These are phyloP conservation scores for Tillandsia fasciculata DNA, from an alignment of 176 grass and related monocot species.

Conservation along the genomic window DNA sequence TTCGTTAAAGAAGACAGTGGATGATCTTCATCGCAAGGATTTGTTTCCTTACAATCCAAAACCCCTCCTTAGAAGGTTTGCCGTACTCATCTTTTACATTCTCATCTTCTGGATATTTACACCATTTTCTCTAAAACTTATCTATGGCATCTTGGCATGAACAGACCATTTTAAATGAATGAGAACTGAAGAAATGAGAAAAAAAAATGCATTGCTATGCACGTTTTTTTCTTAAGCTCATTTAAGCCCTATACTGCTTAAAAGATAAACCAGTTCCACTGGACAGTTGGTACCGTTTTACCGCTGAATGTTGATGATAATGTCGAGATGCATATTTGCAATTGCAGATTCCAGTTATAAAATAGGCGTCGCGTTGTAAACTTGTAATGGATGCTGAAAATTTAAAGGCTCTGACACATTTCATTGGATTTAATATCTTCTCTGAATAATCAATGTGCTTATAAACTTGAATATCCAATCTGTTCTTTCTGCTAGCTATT, in stretches of 20 bases:
- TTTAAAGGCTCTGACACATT: neutral
- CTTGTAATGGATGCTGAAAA: no score
- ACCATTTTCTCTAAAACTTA: constrained; percentile 5
- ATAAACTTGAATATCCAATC: neutral
- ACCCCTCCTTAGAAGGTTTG: constrained; percentile 70
- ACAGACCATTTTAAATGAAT: constrained; percentile 8
- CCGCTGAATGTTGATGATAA: no score
- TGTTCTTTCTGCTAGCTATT: neutral
- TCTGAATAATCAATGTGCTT: neutral
- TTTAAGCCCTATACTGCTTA: neutral
- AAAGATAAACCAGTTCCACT: neutral
- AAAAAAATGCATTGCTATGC: neutral
- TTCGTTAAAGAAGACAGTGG: constrained; percentile 66
- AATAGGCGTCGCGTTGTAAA: no score
- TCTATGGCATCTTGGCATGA: neutral
- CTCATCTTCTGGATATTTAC: constrained; percentile 6
- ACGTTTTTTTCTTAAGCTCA: neutral
- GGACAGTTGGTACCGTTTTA: no score
- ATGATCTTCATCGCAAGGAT: constrained; percentile 61
- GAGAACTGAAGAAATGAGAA: constrained; percentile 14
- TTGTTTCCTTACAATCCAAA: constrained; percentile 92
- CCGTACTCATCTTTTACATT: neutral
- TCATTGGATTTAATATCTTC: neutral
- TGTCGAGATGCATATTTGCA: no score
- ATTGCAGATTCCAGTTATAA: no score